Evolutionary conservation across 176 grass and related monocot species (phyloP).

Genomic region (barley (Hordeum vulgare)): MorexV3_pseudomolecules_assembly NC_058522.1:519805485-519805984

Average conservation of each 20-base stretch:
- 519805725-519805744: conserved; percentile 26
- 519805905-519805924: too few relatives aligned
- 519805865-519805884: too few relatives aligned
- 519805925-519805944: too few relatives aligned
- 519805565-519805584: background rate
- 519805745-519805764: background rate
- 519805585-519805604: background rate
- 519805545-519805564: background rate
- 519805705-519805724: background rate
- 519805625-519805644: background rate
- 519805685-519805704: background rate
- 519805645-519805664: background rate
- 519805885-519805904: too few relatives aligned
- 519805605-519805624: background rate
- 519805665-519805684: background rate
- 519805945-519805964: too few relatives aligned
- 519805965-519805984: too few relatives aligned
- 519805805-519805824: too few relatives aligned
- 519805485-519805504: background rate
- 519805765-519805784: background rate
- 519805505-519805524: background rate
- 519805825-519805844: too few relatives aligned
- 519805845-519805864: too few relatives aligned
- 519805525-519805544: background rate
- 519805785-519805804: too few relatives aligned